Evolutionary conservation across 2,329 filamentous ascomycete genomes (phyloP).

Genomic region (Penicillium janthinellum): DNA sequence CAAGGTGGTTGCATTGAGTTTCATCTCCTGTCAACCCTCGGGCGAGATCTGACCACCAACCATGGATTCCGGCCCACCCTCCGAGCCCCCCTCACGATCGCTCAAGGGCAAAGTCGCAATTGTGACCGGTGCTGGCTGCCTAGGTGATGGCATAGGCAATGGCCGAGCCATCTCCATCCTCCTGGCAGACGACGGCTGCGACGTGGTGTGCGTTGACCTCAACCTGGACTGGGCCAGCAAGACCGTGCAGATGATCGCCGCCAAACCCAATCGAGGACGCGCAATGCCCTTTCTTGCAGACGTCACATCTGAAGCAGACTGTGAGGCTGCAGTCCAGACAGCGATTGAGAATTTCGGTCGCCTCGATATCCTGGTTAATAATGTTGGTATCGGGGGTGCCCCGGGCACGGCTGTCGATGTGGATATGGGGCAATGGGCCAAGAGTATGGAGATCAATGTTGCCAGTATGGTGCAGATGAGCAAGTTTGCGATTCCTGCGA

Average conservation of each 20-base stretch:
- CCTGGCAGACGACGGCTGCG: slow-evolving; percentile 60
- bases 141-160: slow-evolving; percentile 62
- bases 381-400: slow-evolving; percentile 64
- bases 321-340: slow-evolving; percentile 43
- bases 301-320: slow-evolving; percentile 58
- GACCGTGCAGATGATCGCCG: slow-evolving; percentile 57
- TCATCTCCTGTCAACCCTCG: neutral
- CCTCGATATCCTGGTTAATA: slow-evolving; percentile 66
- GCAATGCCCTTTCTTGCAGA: slow-evolving; percentile 45
- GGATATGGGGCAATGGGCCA: slow-evolving; percentile 60
- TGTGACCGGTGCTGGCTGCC: slow-evolving; percentile 61
- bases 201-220: slow-evolving; percentile 61
- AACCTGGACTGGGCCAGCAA: slow-evolving; percentile 53
- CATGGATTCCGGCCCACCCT: slow-evolving; percentile 21
- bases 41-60: slow-evolving; percentile 5
- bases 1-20: neutral
- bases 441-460: slow-evolving; percentile 63
- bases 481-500: slow-evolving; percentile 63
- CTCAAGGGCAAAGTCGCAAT: slow-evolving; percentile 42
- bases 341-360: slow-evolving; percentile 53
- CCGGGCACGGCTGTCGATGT: slow-evolving; percentile 62
- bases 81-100: slow-evolving; percentile 28
- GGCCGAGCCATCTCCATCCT: slow-evolving; percentile 61
- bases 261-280: slow-evolving; percentile 41
- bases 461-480: slow-evolving; percentile 67